Base-by-base conservation (phyloP, 768 basidiomycete species). In the Mycena galericulata region DNA sequence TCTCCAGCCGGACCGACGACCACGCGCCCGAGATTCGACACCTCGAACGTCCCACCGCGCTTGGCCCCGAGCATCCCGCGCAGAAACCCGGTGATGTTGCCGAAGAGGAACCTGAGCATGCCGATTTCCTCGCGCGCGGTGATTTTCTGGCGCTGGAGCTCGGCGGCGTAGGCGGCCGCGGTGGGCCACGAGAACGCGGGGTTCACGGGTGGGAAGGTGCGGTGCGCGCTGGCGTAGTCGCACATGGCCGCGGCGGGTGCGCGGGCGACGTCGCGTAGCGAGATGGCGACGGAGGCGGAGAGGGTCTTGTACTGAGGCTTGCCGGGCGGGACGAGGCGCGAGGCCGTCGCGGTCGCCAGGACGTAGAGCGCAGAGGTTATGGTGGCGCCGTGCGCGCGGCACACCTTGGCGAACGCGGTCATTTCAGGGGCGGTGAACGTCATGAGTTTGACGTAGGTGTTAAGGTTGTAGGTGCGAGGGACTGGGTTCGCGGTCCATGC, bases 21-120 rank as follows among this genome's bases (percentile, higher is more conserved):
- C 34, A 36, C 79, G 5, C 67, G 71, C 17, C 83, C 83, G 17
- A 81, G 56, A 69, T 85, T 85, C n/a, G 83, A 84, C 14, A 84
- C 56, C 66, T 79, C 79, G 20, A 85, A 58, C 34, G 77, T 77
- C 20, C 20, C 70, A 7, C 65, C 65, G 45, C 84, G 75, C 69
- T 82, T 83, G 69, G 73, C 73, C n/a, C 80, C 81, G 18, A 82
- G 65, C 72, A 74, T 75, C 1, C 78, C 78, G 10, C 58, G 69
- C 53, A 79, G 74, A 69, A 69, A 84, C 4, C 62, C 69, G 26
- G 72, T 73, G 63, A 79, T 76, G 55, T 77, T 73, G 27, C 80
- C 78, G 62, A 74, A 76, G 18, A 84, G 71, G 60, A 74, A 79
- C 51, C 73, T 76, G 50, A 85, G 70, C 71, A 80, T 70, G 24